These are phyloP conservation scores for Pseudocercospora musae DNA, from an alignment of 2,329 filamentous ascomycete species.

Conservation along the genomic window DNA sequence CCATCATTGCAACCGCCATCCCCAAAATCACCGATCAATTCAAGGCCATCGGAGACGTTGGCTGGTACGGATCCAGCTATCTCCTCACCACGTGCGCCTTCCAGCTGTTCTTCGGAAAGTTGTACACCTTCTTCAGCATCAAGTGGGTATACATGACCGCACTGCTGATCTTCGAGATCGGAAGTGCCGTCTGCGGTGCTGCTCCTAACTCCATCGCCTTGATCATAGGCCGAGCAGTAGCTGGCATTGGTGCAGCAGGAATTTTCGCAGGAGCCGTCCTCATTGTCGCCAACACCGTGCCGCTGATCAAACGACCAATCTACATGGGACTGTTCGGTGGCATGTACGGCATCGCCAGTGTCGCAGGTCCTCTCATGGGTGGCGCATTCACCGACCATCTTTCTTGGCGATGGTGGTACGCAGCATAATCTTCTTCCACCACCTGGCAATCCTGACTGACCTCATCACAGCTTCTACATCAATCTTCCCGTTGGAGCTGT, in stretches of 20 bases:
- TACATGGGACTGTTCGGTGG: conserved; percentile 50
- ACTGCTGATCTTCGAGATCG: conserved; percentile 48
- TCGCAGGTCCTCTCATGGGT: conserved; percentile 46
- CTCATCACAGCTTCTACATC: conserved; percentile 38
- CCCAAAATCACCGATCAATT: conserved; percentile 49
- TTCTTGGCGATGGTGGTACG: conserved; percentile 29
- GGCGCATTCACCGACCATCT: conserved; percentile 36
- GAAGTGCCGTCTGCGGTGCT: conserved; percentile 51
- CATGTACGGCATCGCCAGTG: conserved; percentile 49
- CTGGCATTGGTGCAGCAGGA: conserved; percentile 51
- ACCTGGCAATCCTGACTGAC: background rate
- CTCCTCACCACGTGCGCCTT: conserved; percentile 43
- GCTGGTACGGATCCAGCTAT: conserved; percentile 47
- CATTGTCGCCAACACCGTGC: conserved; percentile 46
- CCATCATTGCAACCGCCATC: conserved; percentile 50
- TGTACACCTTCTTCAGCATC: conserved; percentile 47
- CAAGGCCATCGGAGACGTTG: conserved; percentile 43
- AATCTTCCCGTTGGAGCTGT: conserved; percentile 52
- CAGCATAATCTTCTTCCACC: background rate
- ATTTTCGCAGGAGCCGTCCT: conserved; percentile 50
- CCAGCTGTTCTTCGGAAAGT: conserved; percentile 46
- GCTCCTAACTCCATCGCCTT: conserved; percentile 50
- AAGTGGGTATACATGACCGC: conserved; percentile 40
- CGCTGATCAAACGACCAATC: conserved; percentile 45
- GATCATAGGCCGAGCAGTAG: conserved; percentile 51